Evolutionary conservation across 306 rosid species (phyloP).

Genomic region (Cyclanthera cordifolia): DNA sequence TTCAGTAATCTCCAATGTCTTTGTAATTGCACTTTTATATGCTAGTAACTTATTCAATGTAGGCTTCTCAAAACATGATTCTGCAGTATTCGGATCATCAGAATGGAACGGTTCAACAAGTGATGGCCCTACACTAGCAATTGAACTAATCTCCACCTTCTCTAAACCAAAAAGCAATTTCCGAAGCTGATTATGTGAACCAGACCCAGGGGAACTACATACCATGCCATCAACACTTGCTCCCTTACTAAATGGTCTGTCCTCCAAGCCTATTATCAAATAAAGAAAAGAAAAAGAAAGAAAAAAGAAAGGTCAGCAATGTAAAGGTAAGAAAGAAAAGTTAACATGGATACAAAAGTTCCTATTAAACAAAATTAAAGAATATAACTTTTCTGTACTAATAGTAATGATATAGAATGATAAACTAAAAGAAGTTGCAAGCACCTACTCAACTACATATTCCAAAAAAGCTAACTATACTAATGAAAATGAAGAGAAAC

Average conservation of each 20-base stretch:
- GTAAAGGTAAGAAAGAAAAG: not conserved
- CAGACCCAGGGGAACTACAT: constrained; percentile 40
- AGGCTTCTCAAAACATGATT: constrained; percentile 39
- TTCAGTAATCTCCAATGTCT: constrained; percentile 74
- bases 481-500: not conserved
- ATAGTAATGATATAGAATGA: not conserved
- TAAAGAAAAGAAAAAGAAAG: not conserved
- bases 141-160: constrained; percentile 41
- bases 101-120: constrained; percentile 51
- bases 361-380: not conserved
- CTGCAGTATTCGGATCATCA: constrained; percentile 44
- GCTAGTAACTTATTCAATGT: constrained; percentile 57
- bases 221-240: constrained; percentile 38
- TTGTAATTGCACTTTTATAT: constrained; percentile 78
- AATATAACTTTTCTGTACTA: not conserved
- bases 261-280: constrained; percentile 49
- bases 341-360: not conserved
- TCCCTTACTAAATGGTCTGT: constrained; percentile 47
- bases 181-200: constrained; percentile 34
- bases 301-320: not conserved
- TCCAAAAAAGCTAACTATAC: not conserved
- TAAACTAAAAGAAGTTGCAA: not conserved
- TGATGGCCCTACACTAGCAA: constrained; percentile 44
- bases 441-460: not conserved
- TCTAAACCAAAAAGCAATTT: constrained; percentile 46